Conservation (phyloP, 2,329 filamentous ascomycete genomes). For the Emergomyces pasteurianus region DNA sequence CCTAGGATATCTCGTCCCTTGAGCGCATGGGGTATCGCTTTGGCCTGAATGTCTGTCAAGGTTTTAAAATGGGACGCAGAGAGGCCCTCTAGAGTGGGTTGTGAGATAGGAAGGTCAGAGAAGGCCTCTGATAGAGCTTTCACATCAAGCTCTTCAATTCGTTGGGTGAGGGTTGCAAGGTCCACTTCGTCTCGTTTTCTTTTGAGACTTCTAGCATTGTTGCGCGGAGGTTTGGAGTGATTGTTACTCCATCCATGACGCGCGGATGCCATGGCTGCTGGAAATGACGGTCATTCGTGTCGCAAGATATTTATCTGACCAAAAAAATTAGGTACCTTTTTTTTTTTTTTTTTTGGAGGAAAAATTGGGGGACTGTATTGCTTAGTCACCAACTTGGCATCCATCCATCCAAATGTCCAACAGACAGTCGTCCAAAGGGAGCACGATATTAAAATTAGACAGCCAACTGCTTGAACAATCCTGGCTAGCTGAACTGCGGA, state of each 20-base stretch:
- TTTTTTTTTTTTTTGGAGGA: neutral
- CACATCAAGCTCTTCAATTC: conserved; percentile 34
- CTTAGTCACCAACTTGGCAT: conserved; percentile 27
- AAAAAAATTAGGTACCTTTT: too few species aligned
- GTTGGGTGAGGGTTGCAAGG: conserved; percentile 29
- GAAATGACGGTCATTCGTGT: neutral
- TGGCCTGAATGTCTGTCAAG: conserved; percentile 82
- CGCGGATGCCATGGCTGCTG: conserved; percentile 11
- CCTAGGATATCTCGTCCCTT: conserved; percentile 82
- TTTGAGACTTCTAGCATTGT: conserved; percentile 26
- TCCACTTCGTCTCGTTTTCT: conserved; percentile 37
- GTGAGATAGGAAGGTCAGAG: conserved; percentile 72
- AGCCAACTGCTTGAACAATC: conserved; percentile 2
- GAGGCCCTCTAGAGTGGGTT: conserved; percentile 65
- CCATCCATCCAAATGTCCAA: too few species aligned
- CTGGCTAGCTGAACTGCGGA: neutral
- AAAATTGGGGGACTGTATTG: conserved; percentile 4
- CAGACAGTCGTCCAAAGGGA: too few species aligned
- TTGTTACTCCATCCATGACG: conserved; percentile 7
- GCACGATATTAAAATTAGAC: neutral
- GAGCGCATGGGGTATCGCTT: conserved; percentile 76
- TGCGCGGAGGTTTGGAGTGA: conserved; percentile 17
- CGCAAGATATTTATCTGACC: neutral
- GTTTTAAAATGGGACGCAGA: conserved; percentile 78
- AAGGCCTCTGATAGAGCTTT: conserved; percentile 53